phyloP scores from a whole-genome alignment of 192 early-diverging fungal species.

The Coemansia sp. region DNA sequence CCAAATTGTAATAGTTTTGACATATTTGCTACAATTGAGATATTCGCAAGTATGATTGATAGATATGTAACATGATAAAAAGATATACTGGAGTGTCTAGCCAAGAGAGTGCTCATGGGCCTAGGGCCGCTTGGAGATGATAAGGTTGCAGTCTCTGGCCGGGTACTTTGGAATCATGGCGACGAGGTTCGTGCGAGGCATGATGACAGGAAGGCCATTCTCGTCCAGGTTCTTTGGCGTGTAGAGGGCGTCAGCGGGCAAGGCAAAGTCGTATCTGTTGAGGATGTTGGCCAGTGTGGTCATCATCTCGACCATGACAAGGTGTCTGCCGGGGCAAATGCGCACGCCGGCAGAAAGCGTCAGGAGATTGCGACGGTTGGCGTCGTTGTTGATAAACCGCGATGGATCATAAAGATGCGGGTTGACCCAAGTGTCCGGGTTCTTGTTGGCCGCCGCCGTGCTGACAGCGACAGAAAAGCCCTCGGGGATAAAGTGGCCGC shows the following conservation, averaged over 20 bases:
- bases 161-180: slow-evolving; percentile 42
- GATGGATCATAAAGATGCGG: slow-evolving; percentile 32
- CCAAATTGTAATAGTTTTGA: neutral
- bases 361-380: slow-evolving; percentile 36
- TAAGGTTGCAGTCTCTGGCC: slow-evolving; percentile 30
- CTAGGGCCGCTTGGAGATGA: slow-evolving; percentile 23
- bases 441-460: slow-evolving; percentile 30
- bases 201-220: slow-evolving; percentile 27
- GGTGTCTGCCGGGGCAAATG: slow-evolving; percentile 40
- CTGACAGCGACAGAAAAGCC: slow-evolving; percentile 31
- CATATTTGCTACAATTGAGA: neutral
- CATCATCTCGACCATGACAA: slow-evolving; percentile 43
- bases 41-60: neutral
- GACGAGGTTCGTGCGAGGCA: slow-evolving; percentile 40
- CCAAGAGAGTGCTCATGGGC: neutral
- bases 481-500: slow-evolving; percentile 31
- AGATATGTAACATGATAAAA: neutral
- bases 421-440: slow-evolving; percentile 28
- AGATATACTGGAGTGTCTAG: neutral
- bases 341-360: slow-evolving; percentile 43
- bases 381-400: slow-evolving; percentile 26
- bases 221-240: slow-evolving; percentile 20
- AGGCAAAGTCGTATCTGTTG: slow-evolving; percentile 36
- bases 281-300: slow-evolving; percentile 49
- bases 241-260: slow-evolving; percentile 27